phyloP scores from a whole-genome alignment of 2,329 filamentous ascomycete genomes.

The Verticillium tricorpus region DNA sequence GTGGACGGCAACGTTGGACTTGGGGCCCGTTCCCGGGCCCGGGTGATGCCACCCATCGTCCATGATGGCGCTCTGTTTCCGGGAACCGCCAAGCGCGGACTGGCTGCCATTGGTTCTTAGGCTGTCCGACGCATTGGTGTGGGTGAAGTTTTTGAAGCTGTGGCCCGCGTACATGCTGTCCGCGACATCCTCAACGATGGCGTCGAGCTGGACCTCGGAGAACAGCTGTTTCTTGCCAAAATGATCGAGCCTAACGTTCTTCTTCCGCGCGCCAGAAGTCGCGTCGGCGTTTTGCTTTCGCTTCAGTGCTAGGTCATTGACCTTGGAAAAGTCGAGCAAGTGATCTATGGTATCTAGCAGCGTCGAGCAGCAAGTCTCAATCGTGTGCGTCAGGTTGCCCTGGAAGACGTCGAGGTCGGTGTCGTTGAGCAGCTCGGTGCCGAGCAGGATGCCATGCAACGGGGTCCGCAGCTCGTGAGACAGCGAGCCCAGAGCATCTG shows the following conservation, averaged over 20 bases:
- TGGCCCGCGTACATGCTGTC: conserved; percentile 31
- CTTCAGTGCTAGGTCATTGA: conserved; percentile 28
- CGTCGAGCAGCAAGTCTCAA: conserved; percentile 43
- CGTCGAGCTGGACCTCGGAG: conserved; percentile 27
- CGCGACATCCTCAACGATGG: conserved; percentile 32
- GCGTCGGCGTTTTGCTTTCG: conserved; percentile 10
- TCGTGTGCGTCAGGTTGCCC: conserved; percentile 36
- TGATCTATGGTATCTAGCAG: conserved; percentile 46
- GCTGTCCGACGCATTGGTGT: conserved; percentile 5
- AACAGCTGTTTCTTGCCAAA: conserved; percentile 21
- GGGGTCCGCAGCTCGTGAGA: conserved; percentile 54
- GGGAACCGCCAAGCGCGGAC: no score
- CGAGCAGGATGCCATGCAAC: conserved; percentile 52
- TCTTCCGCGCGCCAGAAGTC: conserved; percentile 4
- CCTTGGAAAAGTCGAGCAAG: conserved; percentile 46
- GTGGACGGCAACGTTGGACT: conserved; percentile 53
- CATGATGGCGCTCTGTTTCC: no score
- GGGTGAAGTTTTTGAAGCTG: conserved; percentile 24
- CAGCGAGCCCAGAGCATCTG: conserved; percentile 51
- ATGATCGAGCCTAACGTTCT: conserved; percentile 7
- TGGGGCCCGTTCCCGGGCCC: conserved; percentile 54
- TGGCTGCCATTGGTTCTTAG: conserved; percentile 14
- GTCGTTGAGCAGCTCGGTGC: conserved; percentile 43
- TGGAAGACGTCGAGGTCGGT: conserved; percentile 35
- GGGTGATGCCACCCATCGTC: no score